A percentile compares a stretch with the other conserved stretches of the same genome.
phyloP scores from a whole-genome alignment of 2,329 filamentous ascomycete species.

The Sarocladium oryzae region DNA sequence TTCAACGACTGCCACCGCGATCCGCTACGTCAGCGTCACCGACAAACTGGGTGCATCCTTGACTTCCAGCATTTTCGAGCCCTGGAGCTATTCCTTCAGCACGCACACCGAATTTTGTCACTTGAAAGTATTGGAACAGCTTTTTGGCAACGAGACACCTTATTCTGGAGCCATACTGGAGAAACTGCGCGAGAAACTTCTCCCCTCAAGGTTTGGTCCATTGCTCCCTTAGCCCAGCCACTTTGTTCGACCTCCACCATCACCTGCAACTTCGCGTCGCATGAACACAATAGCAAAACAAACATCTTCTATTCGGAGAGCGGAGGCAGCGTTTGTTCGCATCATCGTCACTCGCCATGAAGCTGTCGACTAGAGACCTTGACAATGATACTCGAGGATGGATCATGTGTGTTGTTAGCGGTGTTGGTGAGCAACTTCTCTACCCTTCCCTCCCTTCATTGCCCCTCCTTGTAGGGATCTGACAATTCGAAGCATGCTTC shows the following conservation, averaged over 20 bases:
- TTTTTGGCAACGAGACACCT: no score
- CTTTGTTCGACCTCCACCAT: not conserved
- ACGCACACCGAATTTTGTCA: not conserved
- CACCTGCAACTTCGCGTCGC: not conserved
- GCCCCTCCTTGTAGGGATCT: conserved; percentile 4
- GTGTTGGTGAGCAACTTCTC: conserved; percentile 45
- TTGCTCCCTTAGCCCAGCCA: no score
- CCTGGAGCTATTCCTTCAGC: not conserved
- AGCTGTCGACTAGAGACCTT: conserved; percentile 30
- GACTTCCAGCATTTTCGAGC: not conserved
- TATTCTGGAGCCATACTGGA: no score
- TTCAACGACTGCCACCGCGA: not conserved
- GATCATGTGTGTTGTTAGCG: conserved; percentile 85
- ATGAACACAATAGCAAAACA: not conserved
- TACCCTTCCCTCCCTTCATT: conserved; percentile 15
- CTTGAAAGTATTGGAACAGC: not conserved
- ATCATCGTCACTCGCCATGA: conserved; percentile 27
- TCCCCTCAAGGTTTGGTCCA: no score
- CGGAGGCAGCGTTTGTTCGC: not conserved
- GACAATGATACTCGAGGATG: conserved; percentile 86
- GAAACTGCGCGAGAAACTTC: no score
- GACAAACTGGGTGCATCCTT: not conserved
- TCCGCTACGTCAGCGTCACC: conserved; percentile 1
- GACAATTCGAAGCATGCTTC: conserved; percentile 47
- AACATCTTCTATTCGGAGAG: not conserved